Evolutionary conservation across 1,139 yeast genomes (phyloP).

Genomic region (Taphrina confusa): DNA sequence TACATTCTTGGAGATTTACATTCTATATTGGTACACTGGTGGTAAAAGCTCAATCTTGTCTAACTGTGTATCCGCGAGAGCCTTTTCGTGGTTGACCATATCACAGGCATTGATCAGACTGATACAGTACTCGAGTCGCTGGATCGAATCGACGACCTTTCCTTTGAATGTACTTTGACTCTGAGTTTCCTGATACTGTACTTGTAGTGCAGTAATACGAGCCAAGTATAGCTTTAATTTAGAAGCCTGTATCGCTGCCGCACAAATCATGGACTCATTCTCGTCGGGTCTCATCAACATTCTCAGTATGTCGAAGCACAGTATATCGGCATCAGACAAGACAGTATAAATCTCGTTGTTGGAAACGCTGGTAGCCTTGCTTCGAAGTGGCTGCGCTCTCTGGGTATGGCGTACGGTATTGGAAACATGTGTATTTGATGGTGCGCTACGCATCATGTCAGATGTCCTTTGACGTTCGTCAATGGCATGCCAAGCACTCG

Average conservation of each 20-base stretch:
- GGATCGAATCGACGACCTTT: slow-evolving; percentile 6
- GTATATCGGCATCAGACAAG: slow-evolving; percentile 1
- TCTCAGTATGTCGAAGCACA: slow-evolving; percentile 14
- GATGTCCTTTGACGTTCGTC: slow-evolving; percentile 4
- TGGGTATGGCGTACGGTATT: background rate
- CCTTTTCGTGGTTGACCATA: background rate
- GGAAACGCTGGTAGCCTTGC: background rate
- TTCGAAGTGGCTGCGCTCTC: slow-evolving; percentile 1
- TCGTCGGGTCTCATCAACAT: slow-evolving; percentile 3
- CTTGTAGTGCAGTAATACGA: background rate
- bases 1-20: background rate
- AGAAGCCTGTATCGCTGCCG: slow-evolving; percentile 3
- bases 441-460: background rate
- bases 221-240: slow-evolving; percentile 1
- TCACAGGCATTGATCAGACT: slow-evolving; percentile 2
- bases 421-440: background rate
- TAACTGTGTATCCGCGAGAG: background rate
- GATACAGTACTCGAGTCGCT: slow-evolving; percentile 14
- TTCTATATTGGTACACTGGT: slow-evolving; percentile 7
- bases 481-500: slow-evolving; percentile 1
- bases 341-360: background rate
- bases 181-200: slow-evolving; percentile 1
- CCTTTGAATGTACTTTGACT: slow-evolving; percentile 4
- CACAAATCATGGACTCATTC: background rate
- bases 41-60: background rate